Evolutionary conservation across 345 rosid species (phyloP), one percentile per base, ranked within the genome.

Genomic region (Noccaea bulbosa): DNA sequence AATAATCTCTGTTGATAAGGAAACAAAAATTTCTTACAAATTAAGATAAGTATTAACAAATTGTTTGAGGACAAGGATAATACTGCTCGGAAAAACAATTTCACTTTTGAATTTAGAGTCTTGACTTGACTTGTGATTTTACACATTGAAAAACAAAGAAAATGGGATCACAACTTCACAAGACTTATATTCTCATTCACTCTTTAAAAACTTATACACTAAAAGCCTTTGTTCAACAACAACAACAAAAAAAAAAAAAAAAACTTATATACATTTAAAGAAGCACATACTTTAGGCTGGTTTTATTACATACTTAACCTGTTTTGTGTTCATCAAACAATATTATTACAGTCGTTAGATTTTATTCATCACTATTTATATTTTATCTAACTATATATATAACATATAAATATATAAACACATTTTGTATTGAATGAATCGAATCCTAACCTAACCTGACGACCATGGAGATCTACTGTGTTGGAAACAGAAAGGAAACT

Each of bases 381-480:
- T 47, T 58, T 27, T 27, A 27, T 27, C 30, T 27, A 69, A 27
- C 27, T 41, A 30, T 61, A 47, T 41, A 70, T 20, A 20, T 20
- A 20, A 17, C 20, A 17, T 17, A 17, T 17, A 60, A 73, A 71
- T 65, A 24, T 61, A 75, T 83, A 70, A 71, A 88, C 75, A 81
- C 35, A 83, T 57, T 48, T 48, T 35, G 1, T 41, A 71, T 65
- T 67, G 58, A 84, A 81, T 83, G 62, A 90, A 87, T 79, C 60
- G 72, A 86, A 85, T 81, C 77, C 69, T 80, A 79, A 62, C 77
- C 81, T 85, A 78, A 74, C 78, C 68, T 74, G 65, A 37, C 56
- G 73, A 41, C 73, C 58, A 62, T 37, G 74, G 74, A 0, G 79
- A 69, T 66, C 64, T 79, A 71, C 82, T 90, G 22, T 70, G 64